A percentile compares a stretch with the other conserved stretches of the same genome.
phyloP scores from a whole-genome alignment of 768 basidiomycete species.

The Exsudoporus frostii region DNA sequence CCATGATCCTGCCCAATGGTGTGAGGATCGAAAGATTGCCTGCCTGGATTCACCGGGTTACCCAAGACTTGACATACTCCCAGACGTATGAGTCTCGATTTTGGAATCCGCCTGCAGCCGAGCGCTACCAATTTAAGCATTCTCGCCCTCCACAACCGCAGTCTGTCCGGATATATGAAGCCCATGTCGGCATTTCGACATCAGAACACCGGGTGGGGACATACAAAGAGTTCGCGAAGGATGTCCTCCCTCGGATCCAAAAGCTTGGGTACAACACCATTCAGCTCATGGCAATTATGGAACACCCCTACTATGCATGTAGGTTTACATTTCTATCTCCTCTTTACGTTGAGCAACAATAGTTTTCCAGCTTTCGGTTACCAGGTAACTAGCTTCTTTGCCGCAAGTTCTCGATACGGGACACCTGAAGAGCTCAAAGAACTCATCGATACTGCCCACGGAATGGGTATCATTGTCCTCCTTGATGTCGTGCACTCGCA shows the following conservation, averaged over 20 bases:
- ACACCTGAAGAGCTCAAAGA: conserved; percentile 95
- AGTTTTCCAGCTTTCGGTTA: conserved; percentile 83
- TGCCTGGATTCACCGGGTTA: conserved; percentile 93
- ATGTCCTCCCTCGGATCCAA: conserved; percentile 84
- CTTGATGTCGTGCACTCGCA: conserved; percentile 98
- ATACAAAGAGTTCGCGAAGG: conserved; percentile 90
- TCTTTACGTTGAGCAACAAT: neutral
- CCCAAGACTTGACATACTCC: conserved; percentile 87
- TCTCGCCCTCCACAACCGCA: conserved; percentile 61
- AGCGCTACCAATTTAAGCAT: conserved; percentile 82
- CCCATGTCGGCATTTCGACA: conserved; percentile 96
- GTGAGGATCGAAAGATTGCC: conserved; percentile 88
- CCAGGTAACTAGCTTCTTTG: conserved; percentile 97
- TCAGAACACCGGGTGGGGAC: conserved; percentile 84
- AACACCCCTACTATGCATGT: conserved; percentile 98
- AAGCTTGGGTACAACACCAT: conserved; percentile 94
- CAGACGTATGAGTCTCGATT: conserved; percentile 96
- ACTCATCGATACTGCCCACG: conserved; percentile 92
- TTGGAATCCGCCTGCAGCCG: conserved; percentile 85
- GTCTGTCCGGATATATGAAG: conserved; percentile 87
- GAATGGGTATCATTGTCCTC: conserved; percentile 87
- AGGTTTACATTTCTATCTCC: conserved; percentile 27
- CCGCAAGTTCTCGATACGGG: conserved; percentile 93
- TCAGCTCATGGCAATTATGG: conserved; percentile 98
- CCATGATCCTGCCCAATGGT: conserved; percentile 79